Conservation (phyloP, 805 yeast genomes). For the Sugiyamaella qingdaonensis region DNA sequence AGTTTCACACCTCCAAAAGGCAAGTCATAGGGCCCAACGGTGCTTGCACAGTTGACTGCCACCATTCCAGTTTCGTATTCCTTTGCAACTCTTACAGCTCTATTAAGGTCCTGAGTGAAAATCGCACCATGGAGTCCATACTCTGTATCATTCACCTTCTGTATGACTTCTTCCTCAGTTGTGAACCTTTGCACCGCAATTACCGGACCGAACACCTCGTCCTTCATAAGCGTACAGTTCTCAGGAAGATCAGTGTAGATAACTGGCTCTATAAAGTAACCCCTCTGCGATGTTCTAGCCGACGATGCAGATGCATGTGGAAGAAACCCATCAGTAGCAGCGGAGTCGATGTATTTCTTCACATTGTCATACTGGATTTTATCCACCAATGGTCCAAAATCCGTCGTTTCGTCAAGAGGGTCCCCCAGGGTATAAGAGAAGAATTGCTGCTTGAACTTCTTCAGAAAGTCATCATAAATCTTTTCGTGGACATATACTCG, state of each 20-base stretch:
- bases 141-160: conserved; percentile 57
- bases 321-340: conserved; percentile 58
- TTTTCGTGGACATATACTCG: conserved; percentile 61
- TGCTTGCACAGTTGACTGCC: conserved; percentile 50
- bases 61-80: conserved; percentile 73
- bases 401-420: conserved; percentile 53
- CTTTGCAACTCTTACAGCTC: conserved; percentile 59
- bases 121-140: conserved; percentile 79
- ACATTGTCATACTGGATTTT: conserved; percentile 60
- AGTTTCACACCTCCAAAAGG: conserved; percentile 64
- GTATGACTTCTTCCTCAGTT: conserved; percentile 59
- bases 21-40: conserved; percentile 27
- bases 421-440: conserved; percentile 51
- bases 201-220: conserved; percentile 80
- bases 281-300: conserved; percentile 50
- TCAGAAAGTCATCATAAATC: conserved; percentile 58
- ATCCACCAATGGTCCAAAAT: conserved; percentile 76
- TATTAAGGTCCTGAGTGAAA: conserved; percentile 50
- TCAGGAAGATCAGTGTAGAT: conserved; percentile 54
- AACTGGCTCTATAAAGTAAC: conserved; percentile 59
- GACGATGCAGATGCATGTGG: conserved; percentile 56
- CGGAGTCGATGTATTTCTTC: conserved; percentile 58
- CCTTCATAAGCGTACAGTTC: conserved; percentile 52
- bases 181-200: conserved; percentile 64
- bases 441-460: conserved; percentile 44